A percentile compares a stretch with the other conserved stretches of the same genome.
Conservation (phyloP, 2,329 filamentous ascomycete genomes). For the Nemania bipapillata region DNA sequence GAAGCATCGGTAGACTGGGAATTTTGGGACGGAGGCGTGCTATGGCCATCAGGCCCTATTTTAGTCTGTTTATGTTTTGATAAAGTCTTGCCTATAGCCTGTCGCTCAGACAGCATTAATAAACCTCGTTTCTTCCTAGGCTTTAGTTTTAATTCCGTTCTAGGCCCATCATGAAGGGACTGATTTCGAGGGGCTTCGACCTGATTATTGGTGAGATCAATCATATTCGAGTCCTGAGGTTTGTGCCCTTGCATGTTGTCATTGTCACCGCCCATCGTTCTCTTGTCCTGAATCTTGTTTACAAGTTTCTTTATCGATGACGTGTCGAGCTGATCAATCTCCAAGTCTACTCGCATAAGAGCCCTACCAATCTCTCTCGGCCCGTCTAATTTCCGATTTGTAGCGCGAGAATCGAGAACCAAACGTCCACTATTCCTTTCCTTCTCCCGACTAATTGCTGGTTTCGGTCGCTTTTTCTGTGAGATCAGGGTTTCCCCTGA, state of each 20-base stretch:
- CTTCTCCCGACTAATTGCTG: neutral
- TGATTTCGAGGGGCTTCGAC: neutral
- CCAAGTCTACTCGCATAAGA: neutral
- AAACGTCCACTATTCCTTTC: neutral
- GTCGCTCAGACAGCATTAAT: conserved; percentile 58
- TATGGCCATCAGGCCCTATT: neutral
- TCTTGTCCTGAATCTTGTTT: conserved; percentile 14
- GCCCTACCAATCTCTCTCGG: neutral
- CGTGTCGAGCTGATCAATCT: neutral
- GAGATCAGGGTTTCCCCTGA: neutral
- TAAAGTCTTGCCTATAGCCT: conserved; percentile 20
- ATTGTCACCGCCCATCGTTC: neutral
- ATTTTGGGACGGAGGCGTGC: neutral
- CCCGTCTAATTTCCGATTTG: conserved; percentile 10
- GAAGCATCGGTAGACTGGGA: neutral
- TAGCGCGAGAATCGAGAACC: conserved; percentile 1
- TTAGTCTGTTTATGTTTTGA: conserved; percentile 20
- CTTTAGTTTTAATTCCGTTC: conserved; percentile 61
- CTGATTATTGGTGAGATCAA: conserved; percentile 22
- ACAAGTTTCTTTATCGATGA: neutral
- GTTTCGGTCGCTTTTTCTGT: neutral
- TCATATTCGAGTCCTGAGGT: neutral
- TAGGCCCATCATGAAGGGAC: conserved; percentile 46
- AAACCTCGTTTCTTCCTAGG: conserved; percentile 61
- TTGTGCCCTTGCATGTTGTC: neutral